Percentiles rank a stretch among this genome's conserved stretches.
Conservation (phyloP, 495 filamentous ascomycete genomes). For the Elasticomyces elasticus region DNA sequence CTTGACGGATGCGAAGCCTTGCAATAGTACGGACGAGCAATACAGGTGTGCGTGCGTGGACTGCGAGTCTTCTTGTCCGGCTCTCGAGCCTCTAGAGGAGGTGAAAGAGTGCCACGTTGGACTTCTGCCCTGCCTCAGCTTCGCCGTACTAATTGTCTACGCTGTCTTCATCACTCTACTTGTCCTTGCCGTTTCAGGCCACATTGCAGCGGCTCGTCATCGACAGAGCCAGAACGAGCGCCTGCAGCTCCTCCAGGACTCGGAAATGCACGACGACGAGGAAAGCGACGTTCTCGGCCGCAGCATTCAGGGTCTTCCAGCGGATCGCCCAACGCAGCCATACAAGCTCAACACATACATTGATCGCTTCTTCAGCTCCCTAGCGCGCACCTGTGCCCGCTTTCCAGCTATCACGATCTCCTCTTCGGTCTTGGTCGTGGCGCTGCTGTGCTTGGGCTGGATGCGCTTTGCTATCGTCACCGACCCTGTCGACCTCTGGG, state of each 20-base stretch:
- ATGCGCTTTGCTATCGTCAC: conserved; percentile 74
- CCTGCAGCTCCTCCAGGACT: conserved; percentile 75
- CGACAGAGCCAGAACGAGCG: conserved; percentile 65
- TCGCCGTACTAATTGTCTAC: conserved; percentile 82
- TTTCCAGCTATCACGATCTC: conserved; percentile 78
- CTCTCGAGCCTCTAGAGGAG: conserved; percentile 60
- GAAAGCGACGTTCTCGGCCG: conserved; percentile 70
- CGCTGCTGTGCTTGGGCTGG: conserved; percentile 75
- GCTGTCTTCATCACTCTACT: conserved; percentile 58
- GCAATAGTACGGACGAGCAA: conserved; percentile 73
- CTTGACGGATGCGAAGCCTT: conserved; percentile 54
- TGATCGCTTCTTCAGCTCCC: conserved; percentile 66
- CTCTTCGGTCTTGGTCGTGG: conserved; percentile 57
- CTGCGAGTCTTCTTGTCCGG: conserved; percentile 74
- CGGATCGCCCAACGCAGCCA: conserved; percentile 58
- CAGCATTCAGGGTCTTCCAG: conserved; percentile 45
- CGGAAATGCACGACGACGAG: conserved; percentile 76
- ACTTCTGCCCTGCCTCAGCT: conserved; percentile 77
- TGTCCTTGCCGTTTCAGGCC: conserved; percentile 55
- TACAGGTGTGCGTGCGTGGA: conserved; percentile 91
- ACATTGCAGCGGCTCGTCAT: conserved; percentile 63
- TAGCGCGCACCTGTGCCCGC: conserved; percentile 71
- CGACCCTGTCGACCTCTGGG: conserved; percentile 87
- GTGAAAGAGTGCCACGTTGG: conserved; percentile 71
- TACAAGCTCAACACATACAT: conserved; percentile 71